phyloP scores from a whole-genome alignment of 108 stramenopile species.

The Cyclotella kingstonii region DNA sequence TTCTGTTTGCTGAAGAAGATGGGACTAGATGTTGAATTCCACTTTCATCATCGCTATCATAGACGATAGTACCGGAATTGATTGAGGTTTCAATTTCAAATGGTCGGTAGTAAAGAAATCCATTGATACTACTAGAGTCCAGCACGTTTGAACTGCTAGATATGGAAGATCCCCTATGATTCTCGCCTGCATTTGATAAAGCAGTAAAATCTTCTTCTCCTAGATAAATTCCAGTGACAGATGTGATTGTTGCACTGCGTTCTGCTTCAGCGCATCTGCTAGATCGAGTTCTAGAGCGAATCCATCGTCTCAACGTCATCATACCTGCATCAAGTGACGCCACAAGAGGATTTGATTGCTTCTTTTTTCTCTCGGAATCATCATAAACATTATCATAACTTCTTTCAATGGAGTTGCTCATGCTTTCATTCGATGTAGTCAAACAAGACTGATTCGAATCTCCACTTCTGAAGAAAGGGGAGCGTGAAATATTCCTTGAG shows the following conservation, averaged over 20 bases:
- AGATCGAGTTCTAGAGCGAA: conserved; percentile 43
- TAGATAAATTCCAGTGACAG: conserved; percentile 19
- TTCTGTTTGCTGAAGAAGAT: conserved; percentile 8
- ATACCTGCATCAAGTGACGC: conserved; percentile 67
- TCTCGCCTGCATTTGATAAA: conserved; percentile 24
- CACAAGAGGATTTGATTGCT: conserved; percentile 4
- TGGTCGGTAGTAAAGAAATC: conserved; percentile 35
- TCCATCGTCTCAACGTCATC: conserved; percentile 55
- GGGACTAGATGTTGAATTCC: conserved; percentile 15
- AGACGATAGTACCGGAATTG: conserved; percentile 6
- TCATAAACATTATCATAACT: conserved; percentile 3
- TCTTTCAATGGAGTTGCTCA: neutral
- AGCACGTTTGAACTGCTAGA: conserved; percentile 13
- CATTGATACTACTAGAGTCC: conserved; percentile 23
- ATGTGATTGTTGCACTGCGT: conserved; percentile 9
- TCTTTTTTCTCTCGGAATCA: conserved; percentile 2
- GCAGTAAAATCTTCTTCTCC: conserved; percentile 40
- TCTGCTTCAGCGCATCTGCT: conserved; percentile 5
- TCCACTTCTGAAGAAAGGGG: too few relatives aligned
- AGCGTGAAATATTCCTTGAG: neutral
- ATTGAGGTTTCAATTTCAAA: conserved; percentile 18
- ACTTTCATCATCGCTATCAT: conserved; percentile 35
- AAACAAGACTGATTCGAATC: neutral
- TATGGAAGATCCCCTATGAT: conserved; percentile 17
- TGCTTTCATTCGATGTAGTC: neutral